Base-by-base conservation (phyloP, 805 yeast genomes). In the Jamesozyma jinghongensis region DNA sequence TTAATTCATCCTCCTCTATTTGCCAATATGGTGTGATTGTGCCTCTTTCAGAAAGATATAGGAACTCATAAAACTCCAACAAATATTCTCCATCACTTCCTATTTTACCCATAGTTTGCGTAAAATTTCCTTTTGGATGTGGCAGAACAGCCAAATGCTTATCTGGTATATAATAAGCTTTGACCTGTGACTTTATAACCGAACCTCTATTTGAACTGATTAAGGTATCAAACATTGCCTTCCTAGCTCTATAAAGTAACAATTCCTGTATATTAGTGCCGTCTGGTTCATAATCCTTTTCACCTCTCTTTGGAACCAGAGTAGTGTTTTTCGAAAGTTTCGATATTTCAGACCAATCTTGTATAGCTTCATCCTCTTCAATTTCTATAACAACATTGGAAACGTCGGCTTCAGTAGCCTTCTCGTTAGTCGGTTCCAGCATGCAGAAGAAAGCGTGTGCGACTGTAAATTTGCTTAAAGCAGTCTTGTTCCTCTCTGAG, bases 201-300 rank as follows among this genome's bases (percentile, higher is more conserved):
- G 64, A 48, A 30, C 80, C 78, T 40, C 87, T 64, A 1, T 67
- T 47, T 1, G 63, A 65, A 2, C 66, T 65, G 1, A 51, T 54
- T 22, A 87, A 62, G 0, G 94, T 88, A 3, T 66, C 63, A 53
- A 74, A 85, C 95, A 88, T 87, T 22, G 81, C 77, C 25, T 71
- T 62, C 40, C 84, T 66, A 10, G 90, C 76, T 19, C 66, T 67
- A 10, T 65, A 62, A 4, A 88, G 66, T 14, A 65, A 58, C 3
- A 55, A 44, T 4, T 52, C 56, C 56, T 84, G 92, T 5, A 66
- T 54, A 5, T 53, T 50, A 0, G 87, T 79, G 0, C 85, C 86
- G 55, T 81, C 90, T 0, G 94, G 95, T 44, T 79, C 94, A 49
- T 77, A 83, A 49, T 85, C 95, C 56, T 88, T 88, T 42, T 78